These are phyloP conservation scores for Lithohypha guttulata DNA, from an alignment of 2,329 filamentous ascomycete species.

Conservation along the genomic window DNA sequence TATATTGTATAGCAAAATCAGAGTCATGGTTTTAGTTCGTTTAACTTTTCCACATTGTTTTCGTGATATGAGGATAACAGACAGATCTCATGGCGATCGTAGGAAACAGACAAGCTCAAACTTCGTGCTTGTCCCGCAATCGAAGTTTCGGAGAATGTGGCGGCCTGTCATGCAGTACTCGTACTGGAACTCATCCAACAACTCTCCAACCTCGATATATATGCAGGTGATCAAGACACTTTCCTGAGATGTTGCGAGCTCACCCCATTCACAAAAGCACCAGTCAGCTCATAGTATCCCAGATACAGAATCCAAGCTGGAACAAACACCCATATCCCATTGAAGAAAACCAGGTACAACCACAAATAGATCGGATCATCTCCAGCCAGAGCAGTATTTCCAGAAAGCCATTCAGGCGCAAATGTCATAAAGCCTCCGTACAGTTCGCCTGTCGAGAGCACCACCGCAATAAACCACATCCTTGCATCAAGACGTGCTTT, in stretches of 20 bases:
- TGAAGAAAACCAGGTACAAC: slow-evolving; percentile 56
- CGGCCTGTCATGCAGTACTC: too few relatives aligned
- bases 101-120: too few relatives aligned
- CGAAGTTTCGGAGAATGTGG: too few relatives aligned
- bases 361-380: slow-evolving; percentile 52
- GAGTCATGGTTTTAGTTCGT: too few relatives aligned
- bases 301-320: slow-evolving; percentile 9
- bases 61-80: too few relatives aligned
- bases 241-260: slow-evolving; percentile 8
- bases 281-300: slow-evolving; percentile 4
- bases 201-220: background rate
- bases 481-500: slow-evolving; percentile 24
- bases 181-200: too few relatives aligned
- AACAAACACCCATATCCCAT: slow-evolving; percentile 33
- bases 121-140: too few relatives aligned
- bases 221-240: background rate
- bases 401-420: slow-evolving; percentile 53
- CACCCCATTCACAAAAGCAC: slow-evolving; percentile 4
- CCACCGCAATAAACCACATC: slow-evolving; percentile 47
- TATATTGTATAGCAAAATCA: too few relatives aligned
- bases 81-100: too few relatives aligned
- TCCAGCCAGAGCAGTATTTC: slow-evolving; percentile 46
- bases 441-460: slow-evolving; percentile 52
- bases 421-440: slow-evolving; percentile 58
- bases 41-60: too few relatives aligned